These are phyloP conservation scores for Sporothrix phasma DNA, from an alignment of 2,329 filamentous ascomycete genomes.

Conservation along the genomic window DNA sequence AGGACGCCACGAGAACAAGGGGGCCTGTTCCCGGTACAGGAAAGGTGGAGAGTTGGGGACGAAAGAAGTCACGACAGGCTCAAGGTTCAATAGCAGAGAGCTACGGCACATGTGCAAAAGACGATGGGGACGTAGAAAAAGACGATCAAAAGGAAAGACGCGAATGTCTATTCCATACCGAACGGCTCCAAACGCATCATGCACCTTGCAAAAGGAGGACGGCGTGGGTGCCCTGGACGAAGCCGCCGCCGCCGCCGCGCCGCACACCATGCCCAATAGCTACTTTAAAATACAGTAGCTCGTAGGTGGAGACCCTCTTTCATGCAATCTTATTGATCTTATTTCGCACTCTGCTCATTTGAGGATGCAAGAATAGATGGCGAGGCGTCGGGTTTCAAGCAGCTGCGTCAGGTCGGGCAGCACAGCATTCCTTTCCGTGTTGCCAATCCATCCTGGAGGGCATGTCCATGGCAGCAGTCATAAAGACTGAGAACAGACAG, in stretches of 20 bases:
- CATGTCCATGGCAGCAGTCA: background rate
- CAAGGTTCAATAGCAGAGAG: background rate
- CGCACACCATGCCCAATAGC: background rate
- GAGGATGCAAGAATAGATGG: background rate
- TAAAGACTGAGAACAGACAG: background rate
- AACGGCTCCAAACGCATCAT: background rate
- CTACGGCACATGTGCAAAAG: background rate
- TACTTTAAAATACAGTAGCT: background rate
- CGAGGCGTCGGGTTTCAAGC: slow-evolving; percentile 8
- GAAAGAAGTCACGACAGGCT: slow-evolving; percentile 1
- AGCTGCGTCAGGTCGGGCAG: slow-evolving; percentile 7
- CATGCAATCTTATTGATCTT: slow-evolving; percentile 9
- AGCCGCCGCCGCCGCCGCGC: background rate
- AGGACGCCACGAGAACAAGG: background rate
- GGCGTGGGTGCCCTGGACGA: background rate
- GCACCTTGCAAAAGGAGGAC: background rate
- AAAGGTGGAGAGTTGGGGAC: background rate
- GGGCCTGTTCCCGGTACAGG: background rate
- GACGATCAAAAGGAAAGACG: background rate
- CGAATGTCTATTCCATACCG: background rate
- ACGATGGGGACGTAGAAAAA: background rate
- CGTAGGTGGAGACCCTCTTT: slow-evolving; percentile 5
- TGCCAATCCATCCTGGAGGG: background rate
- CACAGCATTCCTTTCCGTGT: background rate
- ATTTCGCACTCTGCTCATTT: background rate